Conservation (phyloP, 768 basidiomycete species). For the Leccinum longicurvipes region DNA sequence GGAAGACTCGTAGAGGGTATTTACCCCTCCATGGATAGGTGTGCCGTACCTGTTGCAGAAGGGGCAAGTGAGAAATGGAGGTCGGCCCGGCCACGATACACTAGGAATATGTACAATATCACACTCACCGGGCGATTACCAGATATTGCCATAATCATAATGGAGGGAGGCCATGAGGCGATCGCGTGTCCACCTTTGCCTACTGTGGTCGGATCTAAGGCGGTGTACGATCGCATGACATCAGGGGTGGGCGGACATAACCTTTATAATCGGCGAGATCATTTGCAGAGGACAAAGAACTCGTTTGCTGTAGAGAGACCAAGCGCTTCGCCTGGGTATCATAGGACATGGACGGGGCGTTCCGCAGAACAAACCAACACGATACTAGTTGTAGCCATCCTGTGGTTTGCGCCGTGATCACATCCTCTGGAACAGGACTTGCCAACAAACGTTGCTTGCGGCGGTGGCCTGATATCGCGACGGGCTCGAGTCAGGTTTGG, state of each 20-base stretch:
- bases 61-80: slow-evolving; percentile 19
- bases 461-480: background rate
- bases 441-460: slow-evolving; percentile 1
- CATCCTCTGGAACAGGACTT: background rate
- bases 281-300: slow-evolving; percentile 7
- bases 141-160: slow-evolving; percentile 11
- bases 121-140: slow-evolving; percentile 11
- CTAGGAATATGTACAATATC: slow-evolving; percentile 1
- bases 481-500: background rate
- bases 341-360: background rate
- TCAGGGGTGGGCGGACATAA: slow-evolving; percentile 22
- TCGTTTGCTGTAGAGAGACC: slow-evolving; percentile 2
- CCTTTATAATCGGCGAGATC: slow-evolving; percentile 20
- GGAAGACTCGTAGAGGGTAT: background rate
- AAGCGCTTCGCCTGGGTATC: background rate
- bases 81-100: background rate
- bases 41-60: slow-evolving; percentile 9
- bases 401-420: slow-evolving; percentile 12
- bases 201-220: slow-evolving; percentile 2
- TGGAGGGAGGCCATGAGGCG: slow-evolving; percentile 24
- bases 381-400: slow-evolving; percentile 12
- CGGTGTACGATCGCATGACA: slow-evolving; percentile 16
- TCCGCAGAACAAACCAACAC: slow-evolving; percentile 1
- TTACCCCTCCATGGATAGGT: slow-evolving; percentile 1
- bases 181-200: slow-evolving; percentile 20